Evolutionary conservation across 2,329 filamentous ascomycete species (phyloP), one percentile per base, ranked within the genome.

Genomic region (Aspergillus flavus): DNA sequence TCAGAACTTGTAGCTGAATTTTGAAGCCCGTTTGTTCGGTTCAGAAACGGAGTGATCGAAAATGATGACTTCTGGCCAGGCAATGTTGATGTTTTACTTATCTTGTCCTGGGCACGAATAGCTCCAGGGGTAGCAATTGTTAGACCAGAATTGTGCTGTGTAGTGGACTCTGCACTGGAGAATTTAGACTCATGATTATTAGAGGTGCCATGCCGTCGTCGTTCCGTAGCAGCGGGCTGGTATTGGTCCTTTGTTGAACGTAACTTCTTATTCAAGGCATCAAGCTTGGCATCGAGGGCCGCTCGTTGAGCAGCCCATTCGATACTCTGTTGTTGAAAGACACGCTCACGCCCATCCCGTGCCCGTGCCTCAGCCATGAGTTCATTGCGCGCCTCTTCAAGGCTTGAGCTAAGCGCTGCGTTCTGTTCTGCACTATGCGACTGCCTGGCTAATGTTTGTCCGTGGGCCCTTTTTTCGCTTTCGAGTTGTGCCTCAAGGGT

Each of bases 1-100:
- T 71, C 70, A 30, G 74, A 74, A 45, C 71, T 73, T 39, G 57
- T 65, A 36, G 68, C 69, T 14, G 73, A 71, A 48, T 72, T 70
- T 41, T 80, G 78, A 16, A 89, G 80, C 66, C 83, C 89, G 64
- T 84, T 88, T 30, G 87, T 89, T 57, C 90, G 88, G 76, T 94
- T 96, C 65, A 98, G 83, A 81, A 96, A 97, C 0, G 94, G 94
- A 0, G 94, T 98, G 67, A 97, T 93, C 4, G 93, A 97, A 77
- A 98, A 97, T 3, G 86, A 89, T 0, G 94, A 97, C 77, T 97
- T 97, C 73, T 96, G 92, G 34, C 91, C 93, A 6, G 91, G 82
- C 61, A 87, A 80, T 1, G 86, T 84, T 43, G 86, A 85, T 23
- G 88, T 85, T 32, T 81, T 76, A 55, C 81, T 84, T 61, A 83